A percentile compares a stretch with the other conserved stretches of the same genome.
Evolutionary conservation across 2,329 filamentous ascomycete species (phyloP).

Genomic region (Fusarium sororula): DNA sequence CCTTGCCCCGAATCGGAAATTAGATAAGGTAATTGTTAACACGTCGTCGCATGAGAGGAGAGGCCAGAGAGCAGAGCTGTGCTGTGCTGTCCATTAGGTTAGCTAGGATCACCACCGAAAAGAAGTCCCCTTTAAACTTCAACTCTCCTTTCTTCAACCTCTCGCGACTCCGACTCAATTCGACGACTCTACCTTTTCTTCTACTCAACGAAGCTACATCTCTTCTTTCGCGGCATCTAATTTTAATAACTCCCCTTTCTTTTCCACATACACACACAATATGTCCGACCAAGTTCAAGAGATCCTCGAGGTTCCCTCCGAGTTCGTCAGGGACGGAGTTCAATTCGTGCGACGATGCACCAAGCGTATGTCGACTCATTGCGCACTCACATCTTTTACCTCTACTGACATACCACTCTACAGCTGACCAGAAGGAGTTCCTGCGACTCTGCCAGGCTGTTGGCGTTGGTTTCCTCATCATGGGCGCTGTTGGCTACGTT

Average conservation of each 20-base stretch:
- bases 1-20: slow-evolving; percentile 31
- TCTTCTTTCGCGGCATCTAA: slow-evolving; percentile 2
- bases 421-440: slow-evolving; percentile 56
- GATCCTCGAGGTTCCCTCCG: slow-evolving; percentile 73
- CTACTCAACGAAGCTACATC: slow-evolving; percentile 7
- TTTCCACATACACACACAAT: slow-evolving; percentile 37
- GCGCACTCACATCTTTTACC: not conserved
- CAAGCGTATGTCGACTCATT: slow-evolving; percentile 59
- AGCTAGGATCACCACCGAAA: slow-evolving; percentile 25
- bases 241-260: slow-evolving; percentile 21
- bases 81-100: slow-evolving; percentile 29
- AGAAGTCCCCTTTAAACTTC: slow-evolving; percentile 35
- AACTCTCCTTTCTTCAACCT: slow-evolving; percentile 33
- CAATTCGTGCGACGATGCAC: slow-evolving; percentile 71
- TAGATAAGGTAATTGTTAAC: slow-evolving; percentile 33
- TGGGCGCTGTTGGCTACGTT: slow-evolving; percentile 75
- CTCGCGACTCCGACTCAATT: slow-evolving; percentile 19
- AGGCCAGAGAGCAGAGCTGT: slow-evolving; percentile 17
- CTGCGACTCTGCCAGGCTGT: slow-evolving; percentile 65
- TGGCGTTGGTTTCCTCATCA: slow-evolving; percentile 74
- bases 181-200: slow-evolving; percentile 15
- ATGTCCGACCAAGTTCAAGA: slow-evolving; percentile 77
- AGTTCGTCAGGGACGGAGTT: slow-evolving; percentile 70
- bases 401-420: slow-evolving; percentile 1
- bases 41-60: slow-evolving; percentile 32